Evolutionary conservation across 495 filamentous ascomycete genomes (phyloP).

Genomic region (Annulohypoxylon nitens): DNA sequence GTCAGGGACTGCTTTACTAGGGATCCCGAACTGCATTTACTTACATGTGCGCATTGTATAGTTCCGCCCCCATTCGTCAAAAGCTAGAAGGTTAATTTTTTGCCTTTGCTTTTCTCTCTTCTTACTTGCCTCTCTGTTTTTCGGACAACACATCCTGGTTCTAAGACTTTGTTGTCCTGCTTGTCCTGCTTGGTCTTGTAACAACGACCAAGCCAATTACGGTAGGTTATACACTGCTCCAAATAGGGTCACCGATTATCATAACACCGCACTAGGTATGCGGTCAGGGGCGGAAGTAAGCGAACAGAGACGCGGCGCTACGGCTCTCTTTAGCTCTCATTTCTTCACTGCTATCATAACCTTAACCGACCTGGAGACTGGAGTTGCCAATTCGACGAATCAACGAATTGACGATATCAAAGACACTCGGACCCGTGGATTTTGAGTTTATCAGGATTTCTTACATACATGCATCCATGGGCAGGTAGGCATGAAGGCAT

Average conservation of each 20-base stretch:
- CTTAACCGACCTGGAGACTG: conserved; percentile 32
- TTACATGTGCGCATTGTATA: conserved; percentile 6
- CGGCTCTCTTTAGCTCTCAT: conserved; percentile 10
- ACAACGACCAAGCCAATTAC: conserved; percentile 30
- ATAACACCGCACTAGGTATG: conserved; percentile 4
- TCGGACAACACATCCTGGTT: conserved; percentile 17
- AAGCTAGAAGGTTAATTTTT: conserved; percentile 8
- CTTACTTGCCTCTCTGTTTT: background rate
- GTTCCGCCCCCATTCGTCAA: conserved; percentile 21
- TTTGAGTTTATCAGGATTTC: background rate
- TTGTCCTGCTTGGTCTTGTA: conserved; percentile 22
- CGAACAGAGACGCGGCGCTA: conserved; percentile 29
- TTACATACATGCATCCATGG: background rate
- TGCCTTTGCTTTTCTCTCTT: background rate
- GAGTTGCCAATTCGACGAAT: conserved; percentile 31
- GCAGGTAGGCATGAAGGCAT: background rate
- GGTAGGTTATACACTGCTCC: conserved; percentile 23
- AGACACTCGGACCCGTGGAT: background rate
- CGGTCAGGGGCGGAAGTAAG: conserved; percentile 40
- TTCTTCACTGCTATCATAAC: conserved; percentile 3
- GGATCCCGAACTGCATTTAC: conserved; percentile 42
- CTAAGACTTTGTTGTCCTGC: conserved; percentile 17
- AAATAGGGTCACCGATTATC: conserved; percentile 32
- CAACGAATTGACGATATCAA: background rate
- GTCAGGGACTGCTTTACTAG: conserved; percentile 33